Base-by-base conservation (phyloP, 139 green algal species). In the Eudorina sp. region DNA sequence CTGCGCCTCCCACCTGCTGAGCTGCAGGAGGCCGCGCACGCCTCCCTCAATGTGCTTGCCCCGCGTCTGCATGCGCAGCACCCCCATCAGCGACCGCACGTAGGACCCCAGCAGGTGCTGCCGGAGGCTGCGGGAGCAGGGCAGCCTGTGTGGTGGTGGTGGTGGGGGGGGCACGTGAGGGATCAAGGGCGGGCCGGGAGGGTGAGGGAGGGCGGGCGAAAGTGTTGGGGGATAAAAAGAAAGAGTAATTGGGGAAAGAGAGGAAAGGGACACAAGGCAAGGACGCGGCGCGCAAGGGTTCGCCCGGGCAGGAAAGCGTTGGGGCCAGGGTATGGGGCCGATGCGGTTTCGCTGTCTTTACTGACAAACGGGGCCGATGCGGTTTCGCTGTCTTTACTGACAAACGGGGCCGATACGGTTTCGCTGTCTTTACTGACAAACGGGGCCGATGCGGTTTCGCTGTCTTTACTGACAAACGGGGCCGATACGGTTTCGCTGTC, bases 51-150 rank as follows among this genome's bases (percentile, higher is more conserved):
- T 55, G 78, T 74, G 55, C 41, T 85, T 85, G 14, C 78, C 78
- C 18, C 55, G 53, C 29, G 78, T 85, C 78, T 85, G 78, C 0
- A 2, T 19, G 11, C 55, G 38, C 38, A 85, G 55, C 78, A 85
- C 78, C 55, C 55, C 55, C 78, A 85, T 53, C 38, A 60, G n/a
- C 13, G 55, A 75, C 55, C 78, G 78, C 19, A 85, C 9, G 78
- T 85, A 73, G 25, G 78, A 85, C n/a, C 78, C 78, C 55, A 85
- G 78, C 55, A 85, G 78, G 78, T 85, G 78, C 14, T 85, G 78
- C 21, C 78, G 78, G 11, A 85, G 23, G n/a, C 21, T 43, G 78
- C 78, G 78, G 1, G 78, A 85, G 55, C 78, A 41, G 7, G 78
- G 78, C 78, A 73, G 55, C 55, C 78, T 84, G 76, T 25, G 29